Base-by-base conservation (phyloP, 306 rosid species). In the Cicer pinnatifidum region DNA sequence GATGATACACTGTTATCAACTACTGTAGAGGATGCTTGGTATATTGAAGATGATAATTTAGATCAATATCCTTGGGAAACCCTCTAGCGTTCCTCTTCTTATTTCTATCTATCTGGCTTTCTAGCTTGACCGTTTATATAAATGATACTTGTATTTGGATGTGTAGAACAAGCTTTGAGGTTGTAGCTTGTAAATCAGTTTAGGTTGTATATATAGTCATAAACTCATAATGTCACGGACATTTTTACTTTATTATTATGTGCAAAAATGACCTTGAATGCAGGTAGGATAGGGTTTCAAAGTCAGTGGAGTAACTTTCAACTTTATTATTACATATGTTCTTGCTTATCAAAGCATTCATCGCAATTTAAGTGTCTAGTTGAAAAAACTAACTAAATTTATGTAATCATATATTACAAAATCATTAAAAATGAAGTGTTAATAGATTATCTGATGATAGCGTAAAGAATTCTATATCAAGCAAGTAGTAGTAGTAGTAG, bases 41-140 rank as follows among this genome's bases (percentile, higher is more conserved):
- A 16, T 37, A 76, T 82, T 68, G 92, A 83, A 77, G 91, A 87
- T 11, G 79, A 67, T 15, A 86, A 78, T 46, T 77, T 75, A 70
- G 73, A 37, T 70, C 83, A 44, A 52, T 71, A 83, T 16, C 71
- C 72, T 12, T 85, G 76, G 82, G 57, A 75, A 76, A 46, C 72
- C 17, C 50, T 76, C 52, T 19, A 39, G 59, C 67, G 54, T 9
- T 63, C 67, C 68, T 71, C 33, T 75, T 78, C 71, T 56, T 2
- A 13, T 6, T 17, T 74, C 9, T 70, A 54, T 53, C 40, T 44
- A 6, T 62, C 75, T 69, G 44, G 50, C 45, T 51, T 59, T 65
- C 73, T 80, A 62, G 43, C 64, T 75, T 59, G 43, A 35, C 74
- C 39, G 53, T 59, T 51, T 74, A 33, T 41, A 33, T 37, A 28